Evolutionary conservation across 2,329 filamentous ascomycete genomes (phyloP).

Genomic region (Fusarium guadeloupense): DNA sequence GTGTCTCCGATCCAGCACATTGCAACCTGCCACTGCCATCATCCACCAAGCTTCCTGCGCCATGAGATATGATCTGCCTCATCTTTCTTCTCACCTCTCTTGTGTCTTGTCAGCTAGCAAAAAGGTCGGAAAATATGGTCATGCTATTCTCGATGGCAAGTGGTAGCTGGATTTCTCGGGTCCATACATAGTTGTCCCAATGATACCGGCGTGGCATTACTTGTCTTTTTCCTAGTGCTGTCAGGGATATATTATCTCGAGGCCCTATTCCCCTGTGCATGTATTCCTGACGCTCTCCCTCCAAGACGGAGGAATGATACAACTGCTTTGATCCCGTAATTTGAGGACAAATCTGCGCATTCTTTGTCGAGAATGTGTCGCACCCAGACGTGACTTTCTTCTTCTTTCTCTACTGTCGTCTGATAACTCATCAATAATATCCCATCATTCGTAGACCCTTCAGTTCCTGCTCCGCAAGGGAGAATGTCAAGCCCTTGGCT

Average conservation of each 20-base stretch:
- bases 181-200: conserved; percentile 2
- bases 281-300: neutral
- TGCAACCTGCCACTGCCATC: conserved; percentile 20
- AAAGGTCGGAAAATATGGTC: neutral
- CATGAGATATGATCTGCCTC: conserved; percentile 10
- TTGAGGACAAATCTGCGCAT: neutral
- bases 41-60: conserved; percentile 15
- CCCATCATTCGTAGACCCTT: neutral
- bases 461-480: conserved; percentile 13
- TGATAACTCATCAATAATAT: neutral
- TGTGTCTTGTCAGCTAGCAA: neutral
- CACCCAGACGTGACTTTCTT: neutral
- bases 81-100: conserved; percentile 5
- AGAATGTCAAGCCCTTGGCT: conserved; percentile 24
- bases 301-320: neutral
- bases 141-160: neutral
- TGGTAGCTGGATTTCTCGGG: conserved; percentile 4
- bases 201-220: neutral
- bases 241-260: too few species aligned
- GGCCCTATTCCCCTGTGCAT: too few species aligned
- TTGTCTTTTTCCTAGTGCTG: neutral
- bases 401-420: neutral
- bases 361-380: neutral
- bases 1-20: conserved; percentile 39
- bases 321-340: neutral